Evolutionary conservation across 768 basidiomycete species (phyloP), one percentile per base, ranked within the genome.

Genomic region (Xerocomellus amylosporus): DNA sequence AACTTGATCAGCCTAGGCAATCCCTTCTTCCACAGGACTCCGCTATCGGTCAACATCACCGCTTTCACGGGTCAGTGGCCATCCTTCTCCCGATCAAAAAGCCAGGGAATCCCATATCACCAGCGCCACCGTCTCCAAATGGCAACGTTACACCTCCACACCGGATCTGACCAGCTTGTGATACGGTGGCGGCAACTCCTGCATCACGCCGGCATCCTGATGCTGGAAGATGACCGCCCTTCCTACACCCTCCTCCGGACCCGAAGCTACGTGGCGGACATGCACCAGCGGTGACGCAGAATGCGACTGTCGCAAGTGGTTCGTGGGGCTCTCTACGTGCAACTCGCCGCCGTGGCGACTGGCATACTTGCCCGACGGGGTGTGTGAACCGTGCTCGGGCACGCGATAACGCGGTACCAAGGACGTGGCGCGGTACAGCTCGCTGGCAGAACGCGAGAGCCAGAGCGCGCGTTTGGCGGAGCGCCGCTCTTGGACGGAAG

Each of bases 161-260:
- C 8, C 46, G 2, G 50, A 51, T 46, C 36, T 8, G 42, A 48
- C 40, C 26, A 60, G 31, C 37, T 58, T 59, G 53, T 62, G 59
- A 46, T 69, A 70, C 8, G 68, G 68, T 15, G 68, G 68, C 1
- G 68, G 68, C 19, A 59, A 37, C 36, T 69, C 69, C 19, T 58
- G 49, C 54, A 60, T 51, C 47, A 39, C 31, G 5, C 53, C 58
- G 2, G 57, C 59, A 52, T 64, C 59, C 28, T 46, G 60, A 48
- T 64, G 62, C 51, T 68, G 60, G 19, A 57, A 39, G 7, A 61
- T 41, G 15, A 41, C 8, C 33, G 39, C n/a, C 28, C 39, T 31
- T 14, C 40, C 51, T 2, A n/a, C 31, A 4, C 28, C 43, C 20
- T 39, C 36, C 20, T 51, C 58, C 19, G 37, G 13, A 19, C 22